Conservation (phyloP, 2,329 filamentous ascomycete species). For the Aphanocladium album region DNA sequence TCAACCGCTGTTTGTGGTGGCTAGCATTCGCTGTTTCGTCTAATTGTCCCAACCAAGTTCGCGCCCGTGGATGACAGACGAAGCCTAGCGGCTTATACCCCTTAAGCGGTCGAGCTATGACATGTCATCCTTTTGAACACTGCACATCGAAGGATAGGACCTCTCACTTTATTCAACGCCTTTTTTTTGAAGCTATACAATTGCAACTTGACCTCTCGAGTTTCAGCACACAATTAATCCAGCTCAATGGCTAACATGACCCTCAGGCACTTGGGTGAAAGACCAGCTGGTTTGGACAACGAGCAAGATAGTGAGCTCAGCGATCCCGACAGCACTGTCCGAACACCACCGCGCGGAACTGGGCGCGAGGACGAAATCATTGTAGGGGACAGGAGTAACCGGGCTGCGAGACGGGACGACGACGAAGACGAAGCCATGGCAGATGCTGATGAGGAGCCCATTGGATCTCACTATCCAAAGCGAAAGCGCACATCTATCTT, state of each 20-base stretch:
- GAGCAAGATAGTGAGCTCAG: conserved; percentile 41
- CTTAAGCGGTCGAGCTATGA: neutral
- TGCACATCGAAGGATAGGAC: neutral
- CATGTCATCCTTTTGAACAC: neutral
- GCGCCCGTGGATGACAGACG: neutral
- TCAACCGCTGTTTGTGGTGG: neutral
- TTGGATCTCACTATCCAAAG: conserved; percentile 44
- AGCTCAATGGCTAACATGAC: neutral
- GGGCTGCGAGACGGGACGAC: conserved; percentile 1
- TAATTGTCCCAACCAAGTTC: neutral
- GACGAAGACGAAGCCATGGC: conserved; percentile 41
- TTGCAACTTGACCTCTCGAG: no score
- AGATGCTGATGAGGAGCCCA: conserved; percentile 35
- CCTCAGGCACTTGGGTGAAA: conserved; percentile 18
- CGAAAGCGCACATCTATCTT: conserved; percentile 51
- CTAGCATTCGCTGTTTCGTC: neutral
- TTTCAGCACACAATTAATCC: neutral
- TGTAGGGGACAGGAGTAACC: neutral
- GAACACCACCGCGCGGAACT: conserved; percentile 35
- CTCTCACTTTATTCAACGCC: neutral
- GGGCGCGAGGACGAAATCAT: conserved; percentile 38
- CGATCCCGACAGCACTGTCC: conserved; percentile 30
- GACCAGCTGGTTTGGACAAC: conserved; percentile 17
- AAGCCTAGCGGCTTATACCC: conserved; percentile 7
- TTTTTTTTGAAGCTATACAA: no score